These are phyloP conservation scores for Calendula officinalis DNA, from an alignment of 129 eudicot species.

Conservation along the genomic window DNA sequence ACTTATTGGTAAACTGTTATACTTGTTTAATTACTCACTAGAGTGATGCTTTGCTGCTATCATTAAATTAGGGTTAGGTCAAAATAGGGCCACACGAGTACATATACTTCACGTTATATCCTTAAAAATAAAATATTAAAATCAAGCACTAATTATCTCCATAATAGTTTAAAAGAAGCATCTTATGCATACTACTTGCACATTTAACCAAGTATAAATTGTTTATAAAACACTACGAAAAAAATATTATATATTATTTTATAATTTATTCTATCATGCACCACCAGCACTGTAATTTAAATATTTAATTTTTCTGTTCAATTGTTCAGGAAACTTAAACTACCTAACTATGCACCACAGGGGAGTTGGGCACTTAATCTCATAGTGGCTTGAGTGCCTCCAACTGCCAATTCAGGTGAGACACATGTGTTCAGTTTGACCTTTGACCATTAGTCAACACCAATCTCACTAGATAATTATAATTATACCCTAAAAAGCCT, in stretches of 20 bases:
- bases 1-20: background rate
- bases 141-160: background rate
- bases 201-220: background rate
- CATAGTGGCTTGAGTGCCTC: constrained; percentile 80
- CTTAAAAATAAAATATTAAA: background rate
- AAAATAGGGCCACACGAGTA: constrained; percentile 5
- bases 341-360: constrained; percentile 46
- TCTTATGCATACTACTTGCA: constrained; percentile 10
- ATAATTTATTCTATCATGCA: constrained; percentile 28
- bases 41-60: constrained; percentile 1
- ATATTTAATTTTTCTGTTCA: constrained; percentile 47
- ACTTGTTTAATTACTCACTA: too few relatives aligned
- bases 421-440: constrained; percentile 37
- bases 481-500: constrained; percentile 3
- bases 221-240: constrained; percentile 14
- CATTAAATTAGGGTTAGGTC: background rate
- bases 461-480: constrained; percentile 25
- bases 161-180: constrained; percentile 17
- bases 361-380: constrained; percentile 82
- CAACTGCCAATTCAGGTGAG: constrained; percentile 90
- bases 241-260: constrained; percentile 24
- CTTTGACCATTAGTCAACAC: background rate
- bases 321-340: constrained; percentile 74
- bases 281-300: constrained; percentile 33
- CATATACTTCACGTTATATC: background rate